A percentile compares a stretch with the other conserved stretches of the same genome.
Conservation (phyloP, 352 stramenopile species). For the Thraustochytrium striatum region DNA sequence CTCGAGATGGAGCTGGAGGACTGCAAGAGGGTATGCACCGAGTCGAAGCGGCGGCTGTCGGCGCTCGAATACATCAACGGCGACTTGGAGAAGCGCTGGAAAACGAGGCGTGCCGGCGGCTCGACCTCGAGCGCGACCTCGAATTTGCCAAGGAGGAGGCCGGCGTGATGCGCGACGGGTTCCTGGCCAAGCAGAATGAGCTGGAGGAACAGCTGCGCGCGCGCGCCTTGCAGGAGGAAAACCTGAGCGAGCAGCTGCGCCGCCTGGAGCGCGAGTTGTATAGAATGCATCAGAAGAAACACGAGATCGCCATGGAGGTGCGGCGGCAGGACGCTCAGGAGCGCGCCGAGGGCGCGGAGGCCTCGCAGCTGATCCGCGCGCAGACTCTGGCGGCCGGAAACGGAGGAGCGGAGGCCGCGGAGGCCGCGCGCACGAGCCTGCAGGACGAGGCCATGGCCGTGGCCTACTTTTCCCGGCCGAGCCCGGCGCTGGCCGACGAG, state of each 20-base stretch:
- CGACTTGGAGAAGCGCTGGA: conserved; percentile 35
- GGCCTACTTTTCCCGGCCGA: conserved; percentile 28
- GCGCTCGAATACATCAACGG: conserved; percentile 30
- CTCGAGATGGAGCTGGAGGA: conserved; percentile 43
- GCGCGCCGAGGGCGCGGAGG: background rate
- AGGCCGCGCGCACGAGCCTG: background rate
- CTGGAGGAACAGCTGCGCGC: background rate
- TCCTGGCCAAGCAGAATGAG: background rate
- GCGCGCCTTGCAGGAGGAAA: background rate
- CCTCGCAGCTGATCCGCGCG: conserved; percentile 10
- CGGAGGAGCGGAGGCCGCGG: background rate
- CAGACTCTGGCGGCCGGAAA: background rate
- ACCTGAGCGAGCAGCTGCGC: conserved; percentile 16
- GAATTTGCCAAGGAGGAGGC: background rate
- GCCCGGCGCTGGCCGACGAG: conserved; percentile 29
- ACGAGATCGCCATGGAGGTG: conserved; percentile 27
- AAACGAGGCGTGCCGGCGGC: conserved; percentile 2
- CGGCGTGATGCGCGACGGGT: background rate
- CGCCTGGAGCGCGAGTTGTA: conserved; percentile 19
- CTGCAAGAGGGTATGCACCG: background rate
- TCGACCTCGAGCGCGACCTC: conserved; percentile 27
- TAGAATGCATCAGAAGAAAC: conserved; percentile 31
- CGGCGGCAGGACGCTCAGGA: conserved; percentile 30
- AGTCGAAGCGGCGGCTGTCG: conserved; percentile 33
- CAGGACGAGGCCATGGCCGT: conserved; percentile 42